Percentiles rank a stretch among this genome's conserved stretches.
These are phyloP conservation scores for Podila epigama DNA, from an alignment of 192 early-diverging fungal genomes.

Conservation along the genomic window DNA sequence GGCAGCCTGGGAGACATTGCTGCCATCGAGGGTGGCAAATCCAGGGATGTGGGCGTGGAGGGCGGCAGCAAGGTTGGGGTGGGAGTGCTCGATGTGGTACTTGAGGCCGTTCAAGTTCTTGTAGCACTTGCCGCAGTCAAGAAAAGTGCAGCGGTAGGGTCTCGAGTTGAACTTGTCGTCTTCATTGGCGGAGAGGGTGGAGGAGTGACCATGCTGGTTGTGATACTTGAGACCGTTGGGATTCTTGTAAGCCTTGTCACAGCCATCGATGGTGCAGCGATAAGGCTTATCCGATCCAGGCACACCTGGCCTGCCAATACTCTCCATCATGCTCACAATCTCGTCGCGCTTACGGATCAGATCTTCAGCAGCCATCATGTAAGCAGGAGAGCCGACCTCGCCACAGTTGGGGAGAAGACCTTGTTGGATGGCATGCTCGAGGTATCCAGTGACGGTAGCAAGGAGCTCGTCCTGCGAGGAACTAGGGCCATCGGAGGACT, in stretches of 20 bases:
- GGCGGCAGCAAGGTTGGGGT: slow-evolving; percentile 60
- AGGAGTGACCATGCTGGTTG: slow-evolving; percentile 91
- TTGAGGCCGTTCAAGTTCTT: slow-evolving; percentile 97
- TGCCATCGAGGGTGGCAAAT: slow-evolving; percentile 30
- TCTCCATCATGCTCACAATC: slow-evolving; percentile 52
- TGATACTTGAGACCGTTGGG: slow-evolving; percentile 98
- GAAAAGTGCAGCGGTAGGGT: slow-evolving; percentile 80
- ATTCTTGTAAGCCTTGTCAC: slow-evolving; percentile 97
- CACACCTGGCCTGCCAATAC: slow-evolving; percentile 23
- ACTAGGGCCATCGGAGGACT: not conserved
- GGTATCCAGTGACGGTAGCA: slow-evolving; percentile 34
- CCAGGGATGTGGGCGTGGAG: slow-evolving; percentile 41
- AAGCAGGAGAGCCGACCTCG: slow-evolving; percentile 29
- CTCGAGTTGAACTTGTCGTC: slow-evolving; percentile 68
- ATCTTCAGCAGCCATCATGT: slow-evolving; percentile 30
- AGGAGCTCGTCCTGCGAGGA: slow-evolving; percentile 28
- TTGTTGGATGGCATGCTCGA: slow-evolving; percentile 40
- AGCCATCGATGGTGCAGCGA: slow-evolving; percentile 82
- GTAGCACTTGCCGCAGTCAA: slow-evolving; percentile 91
- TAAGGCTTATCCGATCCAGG: slow-evolving; percentile 75
- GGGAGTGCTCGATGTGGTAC: slow-evolving; percentile 94
- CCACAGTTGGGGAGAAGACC: slow-evolving; percentile 39
- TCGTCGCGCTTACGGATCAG: slow-evolving; percentile 48
- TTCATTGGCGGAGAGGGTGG: slow-evolving; percentile 52
- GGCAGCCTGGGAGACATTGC: slow-evolving; percentile 62